phyloP scores from a whole-genome alignment of 208 protist species.

The Willaertia magna region DNA sequence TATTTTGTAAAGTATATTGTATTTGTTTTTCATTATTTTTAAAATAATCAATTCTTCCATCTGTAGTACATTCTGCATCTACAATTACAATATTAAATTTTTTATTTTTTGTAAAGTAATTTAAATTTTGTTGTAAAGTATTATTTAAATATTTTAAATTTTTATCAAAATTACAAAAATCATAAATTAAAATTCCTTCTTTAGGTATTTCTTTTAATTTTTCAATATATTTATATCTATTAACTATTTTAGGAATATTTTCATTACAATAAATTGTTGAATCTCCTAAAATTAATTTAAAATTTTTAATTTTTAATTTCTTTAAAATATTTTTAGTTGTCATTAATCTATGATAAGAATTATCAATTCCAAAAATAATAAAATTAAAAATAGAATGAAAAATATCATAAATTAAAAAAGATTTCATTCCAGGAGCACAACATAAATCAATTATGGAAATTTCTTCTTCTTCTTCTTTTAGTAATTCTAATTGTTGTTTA shows the following conservation, averaged over 20 bases:
- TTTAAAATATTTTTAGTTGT: slow-evolving; percentile 28
- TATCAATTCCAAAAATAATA: slow-evolving; percentile 32
- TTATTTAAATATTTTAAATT: no score
- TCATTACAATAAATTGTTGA: slow-evolving; percentile 24
- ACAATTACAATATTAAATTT: slow-evolving; percentile 28
- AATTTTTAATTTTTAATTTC: slow-evolving; percentile 33
- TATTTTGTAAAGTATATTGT: not conserved
- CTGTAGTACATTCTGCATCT: slow-evolving; percentile 37
- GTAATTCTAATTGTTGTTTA: not conserved
- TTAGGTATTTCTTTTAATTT: slow-evolving; percentile 3
- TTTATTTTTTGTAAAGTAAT: no score
- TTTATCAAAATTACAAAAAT: not conserved
- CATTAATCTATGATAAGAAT: slow-evolving; percentile 10
- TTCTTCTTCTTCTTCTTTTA: not conserved
- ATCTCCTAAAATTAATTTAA: slow-evolving; percentile 26
- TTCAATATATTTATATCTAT: not conserved
- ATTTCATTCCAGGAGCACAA: slow-evolving; percentile 32
- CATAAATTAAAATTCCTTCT: not conserved
- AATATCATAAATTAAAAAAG: not conserved
- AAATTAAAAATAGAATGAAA: not conserved
- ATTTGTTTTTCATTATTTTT: slow-evolving; percentile 12
- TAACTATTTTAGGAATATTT: slow-evolving; percentile 6
- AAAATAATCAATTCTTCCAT: slow-evolving; percentile 32
- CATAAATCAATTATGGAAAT: slow-evolving; percentile 12
- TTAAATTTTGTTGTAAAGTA: no score